Evolutionary conservation across 73 alveolate genomes (phyloP), one percentile per base, ranked within the genome.

Genomic region (Durusdinium trenchii): DNA sequence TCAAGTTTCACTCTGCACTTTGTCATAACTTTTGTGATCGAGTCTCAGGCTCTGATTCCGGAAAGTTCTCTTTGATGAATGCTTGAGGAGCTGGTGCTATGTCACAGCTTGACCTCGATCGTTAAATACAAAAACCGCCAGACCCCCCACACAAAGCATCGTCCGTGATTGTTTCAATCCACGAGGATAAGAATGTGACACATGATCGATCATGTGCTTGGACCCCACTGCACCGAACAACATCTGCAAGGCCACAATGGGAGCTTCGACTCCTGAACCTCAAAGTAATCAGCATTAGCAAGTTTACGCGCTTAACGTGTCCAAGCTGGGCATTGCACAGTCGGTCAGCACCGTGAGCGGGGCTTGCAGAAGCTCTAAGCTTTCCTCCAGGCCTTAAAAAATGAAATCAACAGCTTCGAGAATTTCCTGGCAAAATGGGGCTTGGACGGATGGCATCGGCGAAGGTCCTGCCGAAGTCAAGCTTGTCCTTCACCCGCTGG

Each of bases 101-200:
- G 47, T 81, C 92, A 50, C 92, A 81, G 47, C 47, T n/a, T 23
- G 92, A 81, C 92, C 92, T 81, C 23, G 60, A 35, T 40, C 36
- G 47, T 3, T 14, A 14, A 30, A 5, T 30, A 26, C 20, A 75
- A 42, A 75, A 6, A 75, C 28, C 36, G 20, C 23, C 5, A 75
- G 86, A 75, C 36, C 10, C 20, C 28, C 7, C 57, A n/a, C 12
- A 75, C 86, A 6, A 10, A 6, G 16, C 50, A 10, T 42, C 6
- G 43, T 9, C 30, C 79, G 14, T 26, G 45, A 6, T 6, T 14
- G 79, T 26, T 14, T 64, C n/a, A n/a, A n/a, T n/a, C n/a, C n/a
- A n/a, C n/a, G n/a, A n/a, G n/a, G n/a, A n/a, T 26, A 6, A 9
- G 38, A 20, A 42, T 64, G 38, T n/a, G 79, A 42, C 62, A 78